Evolutionary conservation across 1,284 basidiomycete genomes (phyloP).

Genomic region (Golubevia sp.): DNA sequence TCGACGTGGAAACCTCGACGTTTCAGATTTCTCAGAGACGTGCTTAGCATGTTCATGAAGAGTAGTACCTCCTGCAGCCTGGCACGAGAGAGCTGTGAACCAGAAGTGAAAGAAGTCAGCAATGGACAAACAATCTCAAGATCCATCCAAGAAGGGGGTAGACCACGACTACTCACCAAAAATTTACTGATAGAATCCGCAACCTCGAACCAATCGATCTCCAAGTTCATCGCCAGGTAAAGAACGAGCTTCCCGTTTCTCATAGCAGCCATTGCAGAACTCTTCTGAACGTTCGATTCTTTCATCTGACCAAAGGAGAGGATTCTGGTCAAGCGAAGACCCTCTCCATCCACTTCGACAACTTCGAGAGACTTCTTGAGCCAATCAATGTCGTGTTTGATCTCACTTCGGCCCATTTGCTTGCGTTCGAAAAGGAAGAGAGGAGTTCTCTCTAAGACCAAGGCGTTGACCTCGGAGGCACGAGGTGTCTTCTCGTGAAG

Average conservation of each 20-base stretch:
- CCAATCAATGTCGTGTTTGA: slow-evolving; percentile 73
- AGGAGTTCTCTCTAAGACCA: slow-evolving; percentile 82
- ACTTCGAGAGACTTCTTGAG: slow-evolving; percentile 73
- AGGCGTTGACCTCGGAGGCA: slow-evolving; percentile 31
- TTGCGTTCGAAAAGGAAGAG: slow-evolving; percentile 89
- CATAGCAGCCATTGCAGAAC: slow-evolving; percentile 39
- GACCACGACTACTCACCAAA: slow-evolving; percentile 70
- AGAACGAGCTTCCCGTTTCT: slow-evolving; percentile 71
- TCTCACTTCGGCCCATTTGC: slow-evolving; percentile 68
- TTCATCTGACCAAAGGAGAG: slow-evolving; percentile 28
- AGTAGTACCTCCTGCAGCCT: slow-evolving; percentile 66
- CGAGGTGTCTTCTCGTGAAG: slow-evolving; percentile 45
- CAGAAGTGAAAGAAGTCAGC: slow-evolving; percentile 38
- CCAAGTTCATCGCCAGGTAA: slow-evolving; percentile 74
- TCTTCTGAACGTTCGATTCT: slow-evolving; percentile 43
- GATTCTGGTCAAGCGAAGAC: slow-evolving; percentile 46
- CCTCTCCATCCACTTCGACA: slow-evolving; percentile 45
- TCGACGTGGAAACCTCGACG: slow-evolving; percentile 73
- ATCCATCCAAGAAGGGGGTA: too few species aligned
- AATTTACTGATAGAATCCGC: slow-evolving; percentile 39
- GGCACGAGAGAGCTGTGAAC: slow-evolving; percentile 24
- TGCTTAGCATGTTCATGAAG: slow-evolving; percentile 90
- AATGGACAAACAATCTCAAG: slow-evolving; percentile 43
- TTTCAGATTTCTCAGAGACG: slow-evolving; percentile 80
- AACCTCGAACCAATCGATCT: slow-evolving; percentile 84